Conservation (phyloP, 208 protist species). For the Leishmania gerbilli region DNA sequence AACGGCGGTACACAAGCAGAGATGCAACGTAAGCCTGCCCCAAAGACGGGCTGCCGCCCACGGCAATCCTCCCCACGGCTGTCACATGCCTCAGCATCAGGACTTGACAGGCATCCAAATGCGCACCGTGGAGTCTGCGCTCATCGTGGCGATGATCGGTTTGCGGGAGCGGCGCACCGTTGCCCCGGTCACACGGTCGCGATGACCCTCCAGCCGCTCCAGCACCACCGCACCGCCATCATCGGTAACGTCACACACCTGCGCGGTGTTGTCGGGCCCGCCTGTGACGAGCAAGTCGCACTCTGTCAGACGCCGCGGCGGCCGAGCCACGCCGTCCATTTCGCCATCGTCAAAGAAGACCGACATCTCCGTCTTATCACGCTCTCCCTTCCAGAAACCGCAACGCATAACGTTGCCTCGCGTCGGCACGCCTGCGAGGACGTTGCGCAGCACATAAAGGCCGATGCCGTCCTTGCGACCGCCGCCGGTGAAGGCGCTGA, state of each 20-base stretch:
- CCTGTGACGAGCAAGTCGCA: slow-evolving; percentile 79
- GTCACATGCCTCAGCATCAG: background rate
- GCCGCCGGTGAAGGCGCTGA: slow-evolving; percentile 41
- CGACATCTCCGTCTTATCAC: slow-evolving; percentile 59
- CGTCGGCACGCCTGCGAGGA: slow-evolving; percentile 61
- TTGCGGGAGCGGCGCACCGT: slow-evolving; percentile 61
- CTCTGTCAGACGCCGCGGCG: slow-evolving; percentile 65
- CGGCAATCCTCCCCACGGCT: slow-evolving; percentile 21
- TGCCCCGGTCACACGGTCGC: slow-evolving; percentile 83
- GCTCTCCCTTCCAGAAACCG: slow-evolving; percentile 80
- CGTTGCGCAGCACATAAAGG: slow-evolving; percentile 71
- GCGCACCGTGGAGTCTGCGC: slow-evolving; percentile 81
- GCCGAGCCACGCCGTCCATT: slow-evolving; percentile 68
- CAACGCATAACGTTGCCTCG: slow-evolving; percentile 62
- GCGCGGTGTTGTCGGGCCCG: slow-evolving; percentile 76
- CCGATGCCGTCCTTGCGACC: slow-evolving; percentile 27
- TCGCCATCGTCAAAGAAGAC: slow-evolving; percentile 86
- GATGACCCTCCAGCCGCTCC: slow-evolving; percentile 80
- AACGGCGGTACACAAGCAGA: slow-evolving; percentile 11
- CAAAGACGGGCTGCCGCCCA: background rate
- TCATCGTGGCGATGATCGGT: slow-evolving; percentile 86
- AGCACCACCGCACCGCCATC: slow-evolving; percentile 52
- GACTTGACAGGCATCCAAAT: slow-evolving; percentile 82
- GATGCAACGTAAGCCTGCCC: background rate
- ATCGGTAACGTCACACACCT: slow-evolving; percentile 84